phyloP scores from a whole-genome alignment of 345 rosid species.

The Combretum micranthum region DNA sequence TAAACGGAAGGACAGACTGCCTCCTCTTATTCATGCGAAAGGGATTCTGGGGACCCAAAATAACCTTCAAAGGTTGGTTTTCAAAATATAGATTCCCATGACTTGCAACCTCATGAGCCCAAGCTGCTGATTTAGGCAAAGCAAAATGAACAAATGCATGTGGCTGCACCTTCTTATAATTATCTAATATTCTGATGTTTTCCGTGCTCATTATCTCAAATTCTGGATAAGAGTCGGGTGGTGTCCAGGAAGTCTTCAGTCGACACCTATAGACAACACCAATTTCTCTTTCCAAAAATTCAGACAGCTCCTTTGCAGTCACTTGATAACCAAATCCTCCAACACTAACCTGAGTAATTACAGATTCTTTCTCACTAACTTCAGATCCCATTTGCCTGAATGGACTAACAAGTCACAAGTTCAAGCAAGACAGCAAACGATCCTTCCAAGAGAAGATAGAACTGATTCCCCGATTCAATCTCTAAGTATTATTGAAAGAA shows the following conservation, averaged over 20 bases:
- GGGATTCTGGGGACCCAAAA: constrained; percentile 70
- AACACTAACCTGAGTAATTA: constrained; percentile 70
- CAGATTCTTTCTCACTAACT: constrained; percentile 26
- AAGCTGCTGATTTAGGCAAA: constrained; percentile 26
- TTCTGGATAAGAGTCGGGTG: constrained; percentile 69
- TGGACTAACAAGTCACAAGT: too few relatives aligned
- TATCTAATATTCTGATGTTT: constrained; percentile 19
- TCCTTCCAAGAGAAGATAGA: not conserved
- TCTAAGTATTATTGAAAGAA: too few relatives aligned
- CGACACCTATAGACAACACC: constrained; percentile 76
- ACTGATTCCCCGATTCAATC: too few relatives aligned
- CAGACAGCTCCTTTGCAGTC: constrained; percentile 49
- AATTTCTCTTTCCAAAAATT: constrained; percentile 45
- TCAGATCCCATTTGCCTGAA: constrained; percentile 25
- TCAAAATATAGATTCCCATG: constrained; percentile 36
- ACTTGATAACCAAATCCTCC: constrained; percentile 61
- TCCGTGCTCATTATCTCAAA: constrained; percentile 30
- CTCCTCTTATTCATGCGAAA: constrained; percentile 55
- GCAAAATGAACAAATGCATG: constrained; percentile 93
- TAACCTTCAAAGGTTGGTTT: constrained; percentile 44
- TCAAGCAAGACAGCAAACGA: not conserved
- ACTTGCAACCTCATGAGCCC: constrained; percentile 45
- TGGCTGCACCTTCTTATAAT: constrained; percentile 57
- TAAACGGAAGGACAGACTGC: constrained; percentile 47
- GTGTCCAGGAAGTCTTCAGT: constrained; percentile 83